These are phyloP conservation scores for Xylaria arbuscula DNA, from an alignment of 2,329 filamentous ascomycete species.

Conservation along the genomic window DNA sequence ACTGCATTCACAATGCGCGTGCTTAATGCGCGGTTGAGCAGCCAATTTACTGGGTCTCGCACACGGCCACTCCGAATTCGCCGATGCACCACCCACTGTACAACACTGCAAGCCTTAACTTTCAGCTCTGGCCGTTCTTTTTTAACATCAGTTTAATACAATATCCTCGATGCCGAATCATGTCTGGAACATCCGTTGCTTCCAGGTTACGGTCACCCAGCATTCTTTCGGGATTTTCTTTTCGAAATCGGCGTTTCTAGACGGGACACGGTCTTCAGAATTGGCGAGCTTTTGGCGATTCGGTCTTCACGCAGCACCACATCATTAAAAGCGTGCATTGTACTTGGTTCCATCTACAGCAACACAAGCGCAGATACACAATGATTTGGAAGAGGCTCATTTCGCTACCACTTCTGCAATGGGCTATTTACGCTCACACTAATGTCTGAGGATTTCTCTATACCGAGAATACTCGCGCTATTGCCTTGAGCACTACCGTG, in stretches of 20 bases:
- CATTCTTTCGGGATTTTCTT: slow-evolving; percentile 26
- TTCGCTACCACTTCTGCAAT: not conserved
- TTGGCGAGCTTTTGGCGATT: slow-evolving; percentile 16
- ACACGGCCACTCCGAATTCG: slow-evolving; percentile 42
- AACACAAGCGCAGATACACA: not conserved
- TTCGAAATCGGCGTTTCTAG: slow-evolving; percentile 45
- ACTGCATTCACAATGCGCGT: not conserved
- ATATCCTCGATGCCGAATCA: slow-evolving; percentile 37
- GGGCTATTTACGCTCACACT: not conserved
- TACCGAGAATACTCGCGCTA: not conserved
- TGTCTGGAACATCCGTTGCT: slow-evolving; percentile 38
- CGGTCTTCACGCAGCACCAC: slow-evolving; percentile 10
- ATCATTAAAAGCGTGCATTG: slow-evolving; percentile 1
- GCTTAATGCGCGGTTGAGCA: slow-evolving; percentile 17
- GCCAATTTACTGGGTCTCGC: slow-evolving; percentile 23
- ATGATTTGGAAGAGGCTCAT: not conserved
- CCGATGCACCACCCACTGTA: slow-evolving; percentile 47
- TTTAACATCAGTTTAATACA: slow-evolving; percentile 50
- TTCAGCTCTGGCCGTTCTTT: slow-evolving; percentile 41
- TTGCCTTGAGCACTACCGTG: not conserved
- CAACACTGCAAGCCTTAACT: slow-evolving; percentile 46
- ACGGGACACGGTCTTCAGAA: slow-evolving; percentile 29
- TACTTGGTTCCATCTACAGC: slow-evolving; percentile 9
- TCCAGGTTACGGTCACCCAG: slow-evolving; percentile 2
- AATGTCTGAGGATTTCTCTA: not conserved